Evolutionary conservation across 2,329 filamentous ascomycete species (phyloP).

Genomic region (Periglandula ipomoeae): DNA sequence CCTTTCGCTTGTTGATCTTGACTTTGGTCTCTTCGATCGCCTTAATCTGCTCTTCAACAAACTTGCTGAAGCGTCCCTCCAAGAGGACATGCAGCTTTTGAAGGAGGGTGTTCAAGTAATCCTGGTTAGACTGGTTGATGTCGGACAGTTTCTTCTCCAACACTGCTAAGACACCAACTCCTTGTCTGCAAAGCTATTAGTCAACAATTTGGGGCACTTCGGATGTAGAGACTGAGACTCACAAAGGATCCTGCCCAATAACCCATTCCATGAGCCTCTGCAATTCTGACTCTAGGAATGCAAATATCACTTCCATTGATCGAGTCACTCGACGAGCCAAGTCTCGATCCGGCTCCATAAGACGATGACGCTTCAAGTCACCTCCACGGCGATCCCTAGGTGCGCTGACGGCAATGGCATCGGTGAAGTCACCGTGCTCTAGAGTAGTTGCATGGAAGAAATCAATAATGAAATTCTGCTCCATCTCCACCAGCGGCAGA

Average conservation of each 20-base stretch:
- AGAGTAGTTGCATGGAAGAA: conserved; percentile 93
- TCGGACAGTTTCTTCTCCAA: conserved; percentile 72
- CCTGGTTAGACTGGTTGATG: conserved; percentile 84
- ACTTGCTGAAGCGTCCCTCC: conserved; percentile 70
- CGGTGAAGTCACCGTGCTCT: conserved; percentile 72
- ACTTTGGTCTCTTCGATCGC: conserved; percentile 98
- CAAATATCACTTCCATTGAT: conserved; percentile 82
- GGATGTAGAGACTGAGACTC: conserved; percentile 31
- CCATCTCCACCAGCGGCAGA: conserved; percentile 74
- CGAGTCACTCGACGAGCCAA: conserved; percentile 78
- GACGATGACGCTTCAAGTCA: conserved; percentile 63
- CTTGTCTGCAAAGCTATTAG: conserved; percentile 52
- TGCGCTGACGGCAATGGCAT: conserved; percentile 57
- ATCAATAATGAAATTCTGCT: conserved; percentile 95
- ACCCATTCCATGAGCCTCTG: conserved; percentile 79
- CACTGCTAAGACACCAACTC: conserved; percentile 73
- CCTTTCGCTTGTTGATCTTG: conserved; percentile 97
- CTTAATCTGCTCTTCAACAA: conserved; percentile 89
- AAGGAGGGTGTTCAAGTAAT: conserved; percentile 72
- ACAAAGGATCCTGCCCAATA: conserved; percentile 70
- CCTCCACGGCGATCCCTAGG: conserved; percentile 62
- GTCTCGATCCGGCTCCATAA: conserved; percentile 81
- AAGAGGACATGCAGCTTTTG: conserved; percentile 72
- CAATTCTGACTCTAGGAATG: conserved; percentile 70
- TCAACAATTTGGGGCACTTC: background rate